A percentile compares a stretch with the other conserved stretches of the same genome.
Conservation (phyloP, 169 alveolate species). For the Plasmodium billcollinsi region DNA sequence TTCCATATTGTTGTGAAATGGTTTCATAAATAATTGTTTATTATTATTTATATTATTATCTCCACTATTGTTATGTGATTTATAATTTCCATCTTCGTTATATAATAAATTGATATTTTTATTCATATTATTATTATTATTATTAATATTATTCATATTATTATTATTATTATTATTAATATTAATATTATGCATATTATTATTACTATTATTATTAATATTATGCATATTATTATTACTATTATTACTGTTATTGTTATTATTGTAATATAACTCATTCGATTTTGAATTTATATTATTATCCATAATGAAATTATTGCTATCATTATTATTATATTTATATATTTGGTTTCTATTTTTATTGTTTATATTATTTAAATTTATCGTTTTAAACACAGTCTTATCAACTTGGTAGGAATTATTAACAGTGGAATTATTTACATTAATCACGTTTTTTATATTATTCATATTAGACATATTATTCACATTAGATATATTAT, state of each 20-base stretch:
- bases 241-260: conserved; percentile 23
- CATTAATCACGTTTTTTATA: not conserved
- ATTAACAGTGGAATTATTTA: conserved; percentile 8
- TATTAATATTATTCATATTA: too few relatives aligned
- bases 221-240: too few relatives aligned
- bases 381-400: conserved; percentile 15
- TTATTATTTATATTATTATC: conserved; percentile 1
- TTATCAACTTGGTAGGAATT: not conserved
- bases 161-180: not conserved
- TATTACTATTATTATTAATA: conserved; percentile 16
- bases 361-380: conserved; percentile 12
- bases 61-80: not conserved
- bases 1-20: conserved; percentile 8
- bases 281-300: conserved; percentile 12
- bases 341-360: conserved; percentile 35
- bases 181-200: conserved; percentile 1
- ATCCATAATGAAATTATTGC: conserved; percentile 9
- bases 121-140: conserved; percentile 4
- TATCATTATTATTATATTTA: conserved; percentile 26
- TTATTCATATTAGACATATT: not conserved
- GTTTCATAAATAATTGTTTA: conserved; percentile 13
- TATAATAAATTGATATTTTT: not conserved
- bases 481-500: not conserved
- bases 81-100: not conserved
- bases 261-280: conserved; percentile 23